A percentile compares a stretch with the other conserved stretches of the same genome.
These are phyloP conservation scores for Kappamyces sp. DNA, from an alignment of 192 early-diverging fungal genomes.

Conservation along the genomic window DNA sequence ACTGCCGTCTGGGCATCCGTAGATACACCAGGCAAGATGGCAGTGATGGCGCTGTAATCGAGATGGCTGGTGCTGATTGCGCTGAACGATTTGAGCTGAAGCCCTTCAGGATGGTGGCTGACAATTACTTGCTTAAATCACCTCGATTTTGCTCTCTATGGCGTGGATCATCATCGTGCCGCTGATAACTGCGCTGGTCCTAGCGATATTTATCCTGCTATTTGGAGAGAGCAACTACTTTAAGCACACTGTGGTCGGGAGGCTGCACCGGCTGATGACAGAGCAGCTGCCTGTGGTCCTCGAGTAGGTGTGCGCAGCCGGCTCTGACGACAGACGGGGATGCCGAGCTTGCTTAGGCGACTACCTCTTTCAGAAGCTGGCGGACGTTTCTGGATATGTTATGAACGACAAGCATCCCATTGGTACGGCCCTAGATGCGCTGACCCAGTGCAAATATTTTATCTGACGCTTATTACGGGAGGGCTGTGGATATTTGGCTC, in stretches of 20 bases:
- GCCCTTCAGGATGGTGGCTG: too few relatives aligned
- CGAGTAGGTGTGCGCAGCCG: neutral
- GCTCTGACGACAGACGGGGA: neutral
- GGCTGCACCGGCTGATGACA: neutral
- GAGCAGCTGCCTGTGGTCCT: neutral
- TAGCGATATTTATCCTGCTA: slow-evolving; percentile 5
- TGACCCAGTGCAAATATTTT: slow-evolving; percentile 11
- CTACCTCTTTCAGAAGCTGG: neutral
- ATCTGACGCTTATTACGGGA: slow-evolving; percentile 4
- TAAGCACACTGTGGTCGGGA: slow-evolving; percentile 1
- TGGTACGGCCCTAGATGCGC: neutral
- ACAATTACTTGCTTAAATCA: too few relatives aligned
- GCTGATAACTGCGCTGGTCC: neutral
- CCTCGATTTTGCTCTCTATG: too few relatives aligned
- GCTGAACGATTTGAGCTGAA: too few relatives aligned
- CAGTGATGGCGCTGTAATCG: too few relatives aligned
- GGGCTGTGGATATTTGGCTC: neutral
- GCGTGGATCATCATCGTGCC: too few relatives aligned
- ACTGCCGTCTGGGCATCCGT: too few relatives aligned
- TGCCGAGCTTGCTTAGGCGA: neutral
- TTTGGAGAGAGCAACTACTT: slow-evolving; percentile 8
- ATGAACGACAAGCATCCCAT: slow-evolving; percentile 13
- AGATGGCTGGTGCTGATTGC: too few relatives aligned
- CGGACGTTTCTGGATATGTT: neutral
- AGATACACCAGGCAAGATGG: too few relatives aligned